A percentile compares a stretch with the other conserved stretches of the same genome.
Evolutionary conservation across 306 rosid genomes (phyloP).

Genomic region (Myrica gale): DNA sequence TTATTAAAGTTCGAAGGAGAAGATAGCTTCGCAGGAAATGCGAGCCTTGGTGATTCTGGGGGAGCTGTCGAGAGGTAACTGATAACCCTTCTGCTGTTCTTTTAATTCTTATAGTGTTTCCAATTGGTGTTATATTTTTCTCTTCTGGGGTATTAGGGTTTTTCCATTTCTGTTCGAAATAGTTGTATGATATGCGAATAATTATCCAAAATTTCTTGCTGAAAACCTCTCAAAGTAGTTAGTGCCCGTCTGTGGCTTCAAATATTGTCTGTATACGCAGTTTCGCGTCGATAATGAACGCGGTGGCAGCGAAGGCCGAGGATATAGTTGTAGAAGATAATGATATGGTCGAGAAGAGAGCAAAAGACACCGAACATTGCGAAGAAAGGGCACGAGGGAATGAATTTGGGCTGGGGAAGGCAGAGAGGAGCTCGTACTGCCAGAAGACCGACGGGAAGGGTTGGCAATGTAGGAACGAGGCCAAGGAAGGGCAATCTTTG

Average conservation of each 20-base stretch:
- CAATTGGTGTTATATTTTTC: background rate
- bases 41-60: conserved; percentile 44
- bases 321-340: conserved; percentile 13
- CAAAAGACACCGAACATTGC: conserved; percentile 9
- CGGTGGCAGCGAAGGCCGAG: conserved; percentile 20
- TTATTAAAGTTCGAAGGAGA: conserved; percentile 43
- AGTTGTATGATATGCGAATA: background rate
- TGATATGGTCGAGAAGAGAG: conserved; percentile 2
- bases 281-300: conserved; percentile 52
- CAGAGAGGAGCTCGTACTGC: conserved; percentile 6
- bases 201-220: conserved; percentile 22
- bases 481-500: conserved; percentile 35
- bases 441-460: conserved; percentile 35
- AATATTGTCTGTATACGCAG: conserved; percentile 32
- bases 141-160: conserved; percentile 51
- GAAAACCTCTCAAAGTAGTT: background rate
- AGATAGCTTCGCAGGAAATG: conserved; percentile 39
- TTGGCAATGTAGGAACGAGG: conserved; percentile 47
- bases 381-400: conserved; percentile 9
- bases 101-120: conserved; percentile 18
- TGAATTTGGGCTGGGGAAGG: conserved; percentile 9
- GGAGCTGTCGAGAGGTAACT: conserved; percentile 63
- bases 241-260: background rate
- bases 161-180: conserved; percentile 11
- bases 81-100: conserved; percentile 2